Evolutionary conservation across 2,329 filamentous ascomycete species (phyloP), one percentile per base, ranked within the genome.

Genomic region (Didymella glomerata): DNA sequence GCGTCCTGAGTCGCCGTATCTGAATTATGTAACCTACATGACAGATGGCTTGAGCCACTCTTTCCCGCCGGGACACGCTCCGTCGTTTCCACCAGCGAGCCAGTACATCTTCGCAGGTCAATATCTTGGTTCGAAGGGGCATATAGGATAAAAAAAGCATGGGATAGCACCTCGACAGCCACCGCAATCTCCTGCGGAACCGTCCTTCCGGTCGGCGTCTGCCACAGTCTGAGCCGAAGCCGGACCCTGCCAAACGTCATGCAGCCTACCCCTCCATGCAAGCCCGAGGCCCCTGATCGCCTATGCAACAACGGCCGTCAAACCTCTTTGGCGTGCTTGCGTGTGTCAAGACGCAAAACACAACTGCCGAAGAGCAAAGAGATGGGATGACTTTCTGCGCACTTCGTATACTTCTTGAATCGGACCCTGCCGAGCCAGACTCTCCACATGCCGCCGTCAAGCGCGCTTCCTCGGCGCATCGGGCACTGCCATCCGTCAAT

Each of bases 201-300:
- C 5, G 16, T 32, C 24, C 24, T 48, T 32, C 20, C n/a, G 20
- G 20, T 36, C 27, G 30, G 40, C 18, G 8, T 38, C n/a, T 40
- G 36, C 36, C 1, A 40, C 9, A 18, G 11, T 40, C 18, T 40
- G 16, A 25, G 44, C 48, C 44, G 41, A 59, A 53, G 42, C 40
- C 42, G 41, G 60, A 65, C 65, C 67, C 64, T 60, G 45, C 59
- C 55, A 68, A 67, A 51, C 65, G 63, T 62, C 68, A 70, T 60
- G 16, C 38, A 24, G 51, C 36, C 63, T 58, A 51, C 44, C 63
- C 60, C 54, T 55, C 49, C 53, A 54, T 48, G 45, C 59, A 51
- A 47, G 34, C 32, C 41, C 44, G 53, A 44, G 45, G 34, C 48
- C 25, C 32, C 50, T 49, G 55, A 48, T 58, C 46, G 50, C 32